Conservation (phyloP, 371 early-diverging fungal species). For the Nematocida ironsii region DNA sequence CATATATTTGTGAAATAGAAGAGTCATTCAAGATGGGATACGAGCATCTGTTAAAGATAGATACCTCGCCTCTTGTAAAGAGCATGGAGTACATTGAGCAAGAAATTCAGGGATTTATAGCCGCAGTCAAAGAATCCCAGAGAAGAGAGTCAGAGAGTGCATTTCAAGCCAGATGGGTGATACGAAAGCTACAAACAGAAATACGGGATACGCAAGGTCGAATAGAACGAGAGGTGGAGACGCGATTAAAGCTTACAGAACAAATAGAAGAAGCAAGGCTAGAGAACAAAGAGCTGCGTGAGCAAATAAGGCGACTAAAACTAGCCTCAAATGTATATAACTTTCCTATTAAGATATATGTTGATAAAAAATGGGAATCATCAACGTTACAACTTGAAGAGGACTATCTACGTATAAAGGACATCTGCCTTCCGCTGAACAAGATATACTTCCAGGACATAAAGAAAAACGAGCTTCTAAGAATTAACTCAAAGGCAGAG, state of each 20-base stretch:
- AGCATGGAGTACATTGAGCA: neutral
- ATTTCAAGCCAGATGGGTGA: constrained; percentile 13
- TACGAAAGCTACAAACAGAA: constrained; percentile 41
- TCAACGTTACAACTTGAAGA: constrained; percentile 26
- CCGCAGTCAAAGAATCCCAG: neutral
- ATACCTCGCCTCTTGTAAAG: neutral
- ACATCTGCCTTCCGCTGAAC: constrained; percentile 47
- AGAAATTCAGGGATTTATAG: neutral
- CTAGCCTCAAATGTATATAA: constrained; percentile 20
- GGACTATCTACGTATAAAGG: constrained; percentile 39
- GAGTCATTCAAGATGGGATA: neutral
- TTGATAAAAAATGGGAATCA: constrained; percentile 30
- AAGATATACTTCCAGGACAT: constrained; percentile 56
- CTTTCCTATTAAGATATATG: constrained; percentile 45
- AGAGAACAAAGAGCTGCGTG: constrained; percentile 43
- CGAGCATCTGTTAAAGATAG: constrained; percentile 1
- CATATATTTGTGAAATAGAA: neutral
- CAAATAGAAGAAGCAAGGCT: constrained; percentile 6
- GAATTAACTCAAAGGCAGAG: constrained; percentile 52
- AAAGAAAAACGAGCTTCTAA: constrained; percentile 42
- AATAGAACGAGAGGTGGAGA: constrained; percentile 42
- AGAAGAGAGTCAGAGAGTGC: constrained; percentile 14
- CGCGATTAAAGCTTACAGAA: constrained; percentile 5
- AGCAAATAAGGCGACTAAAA: constrained; percentile 44
- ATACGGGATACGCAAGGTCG: constrained; percentile 23